These are phyloP conservation scores for Hygrophorus russula DNA, from an alignment of 768 basidiomycete species.

Conservation along the genomic window DNA sequence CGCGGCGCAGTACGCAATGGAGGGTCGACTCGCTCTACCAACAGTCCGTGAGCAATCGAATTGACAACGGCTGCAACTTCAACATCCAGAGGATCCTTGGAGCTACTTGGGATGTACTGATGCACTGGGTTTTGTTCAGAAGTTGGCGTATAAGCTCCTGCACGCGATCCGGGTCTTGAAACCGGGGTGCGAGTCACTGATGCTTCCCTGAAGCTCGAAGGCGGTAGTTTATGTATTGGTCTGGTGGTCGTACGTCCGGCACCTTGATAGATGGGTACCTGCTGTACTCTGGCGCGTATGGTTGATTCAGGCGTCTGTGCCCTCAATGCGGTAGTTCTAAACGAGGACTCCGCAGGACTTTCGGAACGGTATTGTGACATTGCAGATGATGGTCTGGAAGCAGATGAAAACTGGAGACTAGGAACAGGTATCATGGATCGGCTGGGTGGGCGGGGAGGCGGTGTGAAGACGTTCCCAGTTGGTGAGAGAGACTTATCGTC, in stretches of 20 bases:
- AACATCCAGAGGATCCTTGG: constrained; percentile 70
- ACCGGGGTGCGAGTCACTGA: constrained; percentile 37
- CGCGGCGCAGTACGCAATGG: constrained; percentile 53
- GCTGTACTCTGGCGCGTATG: constrained; percentile 48
- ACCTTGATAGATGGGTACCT: constrained; percentile 41
- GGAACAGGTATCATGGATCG: constrained; percentile 79
- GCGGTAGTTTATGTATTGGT: constrained; percentile 37
- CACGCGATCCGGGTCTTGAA: constrained; percentile 56
- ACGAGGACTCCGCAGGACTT: constrained; percentile 34
- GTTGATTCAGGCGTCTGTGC: constrained; percentile 64
- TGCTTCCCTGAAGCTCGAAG: constrained; percentile 67
- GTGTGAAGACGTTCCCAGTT: constrained; percentile 53
- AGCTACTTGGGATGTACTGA: constrained; percentile 53
- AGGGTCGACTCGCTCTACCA: constrained; percentile 74
- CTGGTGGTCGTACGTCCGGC: constrained; percentile 25
- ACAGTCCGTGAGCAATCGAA: constrained; percentile 62
- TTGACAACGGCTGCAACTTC: constrained; percentile 73
- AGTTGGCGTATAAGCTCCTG: constrained; percentile 52
- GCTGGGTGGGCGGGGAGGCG: constrained; percentile 62
- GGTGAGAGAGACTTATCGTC: constrained; percentile 26
- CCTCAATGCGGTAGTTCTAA: constrained; percentile 31
- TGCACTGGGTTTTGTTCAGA: constrained; percentile 42
- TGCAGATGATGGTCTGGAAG: constrained; percentile 60
- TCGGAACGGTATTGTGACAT: constrained; percentile 58
- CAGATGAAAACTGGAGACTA: constrained; percentile 54